phyloP scores from a whole-genome alignment of 2,329 filamentous ascomycete genomes.

The Epicoccum sorghinum region DNA sequence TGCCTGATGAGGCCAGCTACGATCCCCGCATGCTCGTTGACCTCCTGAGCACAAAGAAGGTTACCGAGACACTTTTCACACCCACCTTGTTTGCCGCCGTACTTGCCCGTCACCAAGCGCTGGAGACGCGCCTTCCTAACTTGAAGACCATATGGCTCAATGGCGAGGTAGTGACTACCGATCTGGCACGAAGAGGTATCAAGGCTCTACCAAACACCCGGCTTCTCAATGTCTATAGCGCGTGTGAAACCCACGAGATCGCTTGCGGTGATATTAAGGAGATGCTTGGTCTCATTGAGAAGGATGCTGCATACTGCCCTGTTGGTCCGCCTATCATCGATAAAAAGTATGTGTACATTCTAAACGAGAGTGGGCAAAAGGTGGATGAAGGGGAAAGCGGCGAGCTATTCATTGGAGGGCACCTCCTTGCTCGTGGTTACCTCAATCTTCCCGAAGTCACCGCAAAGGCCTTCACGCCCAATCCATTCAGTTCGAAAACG shows the following conservation, averaged over 20 bases:
- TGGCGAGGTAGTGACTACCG: slow-evolving; percentile 80
- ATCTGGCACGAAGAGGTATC: slow-evolving; percentile 72
- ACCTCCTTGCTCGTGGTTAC: slow-evolving; percentile 72
- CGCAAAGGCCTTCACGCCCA: slow-evolving; percentile 70
- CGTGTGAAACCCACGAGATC: slow-evolving; percentile 81
- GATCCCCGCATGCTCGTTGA: slow-evolving; percentile 77
- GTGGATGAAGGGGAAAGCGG: slow-evolving; percentile 67
- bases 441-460: slow-evolving; percentile 81
- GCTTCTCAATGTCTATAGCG: slow-evolving; percentile 80
- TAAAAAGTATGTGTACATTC: slow-evolving; percentile 71
- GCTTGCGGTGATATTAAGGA: slow-evolving; percentile 76
- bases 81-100: slow-evolving; percentile 78
- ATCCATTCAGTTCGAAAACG: slow-evolving; percentile 66
- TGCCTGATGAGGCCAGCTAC: slow-evolving; percentile 78
- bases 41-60: slow-evolving; percentile 66
- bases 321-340: slow-evolving; percentile 72
- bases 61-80: slow-evolving; percentile 85
- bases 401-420: slow-evolving; percentile 78
- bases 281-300: slow-evolving; percentile 63
- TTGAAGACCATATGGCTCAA: slow-evolving; percentile 79
- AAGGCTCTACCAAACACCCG: slow-evolving; percentile 71
- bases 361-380: slow-evolving; percentile 70
- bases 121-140: slow-evolving; percentile 67
- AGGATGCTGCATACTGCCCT: slow-evolving; percentile 71
- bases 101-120: slow-evolving; percentile 70